Evolutionary conservation across 371 early-diverging fungal genomes (phyloP).

Genomic region (Mortierella sp.): DNA sequence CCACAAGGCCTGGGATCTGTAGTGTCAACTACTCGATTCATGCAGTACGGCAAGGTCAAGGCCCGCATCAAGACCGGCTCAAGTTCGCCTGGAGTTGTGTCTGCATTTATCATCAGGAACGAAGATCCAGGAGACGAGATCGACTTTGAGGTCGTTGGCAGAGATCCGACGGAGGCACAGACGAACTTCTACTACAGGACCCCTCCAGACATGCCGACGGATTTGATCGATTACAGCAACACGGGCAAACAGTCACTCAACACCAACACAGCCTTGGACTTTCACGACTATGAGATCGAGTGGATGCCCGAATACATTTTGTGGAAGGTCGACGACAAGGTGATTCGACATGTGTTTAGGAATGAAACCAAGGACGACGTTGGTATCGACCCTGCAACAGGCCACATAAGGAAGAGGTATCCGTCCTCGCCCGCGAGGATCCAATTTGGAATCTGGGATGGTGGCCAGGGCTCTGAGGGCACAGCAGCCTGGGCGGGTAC

Average conservation of each 20-base stretch:
- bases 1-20: slow-evolving; percentile 45
- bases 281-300: slow-evolving; percentile 63
- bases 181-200: slow-evolving; percentile 75
- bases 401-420: slow-evolving; percentile 54
- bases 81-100: slow-evolving; percentile 70
- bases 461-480: slow-evolving; percentile 69
- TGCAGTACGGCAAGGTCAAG: slow-evolving; percentile 63
- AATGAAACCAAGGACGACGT: slow-evolving; percentile 48
- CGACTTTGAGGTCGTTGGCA: slow-evolving; percentile 80
- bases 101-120: slow-evolving; percentile 74
- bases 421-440: slow-evolving; percentile 69
- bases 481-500: slow-evolving; percentile 79
- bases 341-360: slow-evolving; percentile 60
- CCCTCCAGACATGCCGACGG: slow-evolving; percentile 31
- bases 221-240: slow-evolving; percentile 62
- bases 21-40: slow-evolving; percentile 47
- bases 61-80: slow-evolving; percentile 68
- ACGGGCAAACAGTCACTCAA: slow-evolving; percentile 45
- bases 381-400: slow-evolving; percentile 24
- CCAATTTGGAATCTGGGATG: slow-evolving; percentile 81
- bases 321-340: slow-evolving; percentile 70
- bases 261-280: slow-evolving; percentile 41
- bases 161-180: slow-evolving; percentile 63
- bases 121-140: slow-evolving; percentile 73
- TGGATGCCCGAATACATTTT: slow-evolving; percentile 69